Evolutionary conservation across 805 yeast genomes (phyloP).

Genomic region (Kodamaea restingae): DNA sequence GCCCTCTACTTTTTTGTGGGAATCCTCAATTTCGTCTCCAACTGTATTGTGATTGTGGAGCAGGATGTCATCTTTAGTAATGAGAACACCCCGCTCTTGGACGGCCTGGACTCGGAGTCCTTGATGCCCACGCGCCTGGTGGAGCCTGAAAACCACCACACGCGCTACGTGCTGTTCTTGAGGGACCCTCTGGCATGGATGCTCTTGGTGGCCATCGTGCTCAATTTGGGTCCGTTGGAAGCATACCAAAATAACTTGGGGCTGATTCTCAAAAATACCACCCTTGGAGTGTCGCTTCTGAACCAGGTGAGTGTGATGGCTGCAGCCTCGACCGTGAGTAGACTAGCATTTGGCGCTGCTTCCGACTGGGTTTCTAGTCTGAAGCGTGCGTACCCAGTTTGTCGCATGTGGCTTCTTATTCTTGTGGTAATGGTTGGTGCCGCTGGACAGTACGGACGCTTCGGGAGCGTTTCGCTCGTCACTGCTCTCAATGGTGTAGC

Average conservation of each 20-base stretch:
- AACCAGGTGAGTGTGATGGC: slow-evolving; percentile 60
- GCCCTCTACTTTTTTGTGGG: slow-evolving; percentile 55
- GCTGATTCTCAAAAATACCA: slow-evolving; percentile 50
- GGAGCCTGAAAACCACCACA: slow-evolving; percentile 34
- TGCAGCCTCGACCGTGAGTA: slow-evolving; percentile 61
- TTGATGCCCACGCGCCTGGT: slow-evolving; percentile 30
- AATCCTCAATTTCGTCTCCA: slow-evolving; percentile 56
- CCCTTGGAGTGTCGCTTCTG: slow-evolving; percentile 23
- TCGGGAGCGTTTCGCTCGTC: slow-evolving; percentile 12
- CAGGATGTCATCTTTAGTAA: slow-evolving; percentile 40
- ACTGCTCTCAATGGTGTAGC: slow-evolving; percentile 60
- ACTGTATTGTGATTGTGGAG: slow-evolving; percentile 60
- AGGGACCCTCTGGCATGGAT: slow-evolving; percentile 60
- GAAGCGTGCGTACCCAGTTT: slow-evolving; percentile 23
- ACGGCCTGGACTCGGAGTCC: slow-evolving; percentile 13
- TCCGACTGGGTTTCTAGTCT: slow-evolving; percentile 56
- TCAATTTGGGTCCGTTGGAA: slow-evolving; percentile 80
- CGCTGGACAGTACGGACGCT: slow-evolving; percentile 25
- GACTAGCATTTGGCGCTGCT: slow-evolving; percentile 62
- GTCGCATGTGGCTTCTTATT: slow-evolving; percentile 32
- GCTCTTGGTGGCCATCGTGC: slow-evolving; percentile 57
- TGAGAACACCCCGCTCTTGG: slow-evolving; percentile 31
- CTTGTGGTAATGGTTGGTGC: slow-evolving; percentile 25
- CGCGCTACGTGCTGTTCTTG: slow-evolving; percentile 35
- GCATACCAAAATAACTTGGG: slow-evolving; percentile 82